Evolutionary conservation across 305 asterid genomes (phyloP), one percentile per base, ranked within the genome.

Genomic region (Andrographis paniculata): DNA sequence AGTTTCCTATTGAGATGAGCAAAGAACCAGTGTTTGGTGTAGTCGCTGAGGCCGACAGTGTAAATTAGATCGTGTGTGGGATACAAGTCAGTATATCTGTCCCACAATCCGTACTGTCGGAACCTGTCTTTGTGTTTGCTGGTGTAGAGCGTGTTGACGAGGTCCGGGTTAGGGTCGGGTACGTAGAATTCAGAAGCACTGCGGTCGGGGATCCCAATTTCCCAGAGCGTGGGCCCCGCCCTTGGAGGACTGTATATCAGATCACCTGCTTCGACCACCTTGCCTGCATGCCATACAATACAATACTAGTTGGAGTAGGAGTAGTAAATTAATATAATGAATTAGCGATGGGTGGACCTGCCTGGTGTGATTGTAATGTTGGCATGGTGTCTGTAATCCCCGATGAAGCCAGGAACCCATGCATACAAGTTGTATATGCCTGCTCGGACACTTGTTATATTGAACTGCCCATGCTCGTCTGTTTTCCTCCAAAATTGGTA

Each of bases 401-500:
- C 93, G 2, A 75, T 19, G 17, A 28, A 1, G 14, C 84, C 79
- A 1, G 79, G 70, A 1, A 73, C 80, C 68, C 68, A 75, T 38
- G 79, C 96, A 61, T 70, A 82, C 67, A 86, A 59, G 52, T 42
- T 65, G 37, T 86, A 82, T 4, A 17, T 61, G 17, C 93, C 82
- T 0, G 65, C 66, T 47, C 70, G 45, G 27, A 75, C 72, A 30
- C 65, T 55, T 20, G 64, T 45, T 4, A 86, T 82, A 9, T 6
- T 2, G 21, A 86, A 79, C 16, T 36, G 52, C 9, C 93, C 96
- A 0, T 48, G 36, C 0, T 2, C 0, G 1, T 79, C 75, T 0
- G 87, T 27, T 62, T 52, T 50, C 28, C 78, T 79, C 93, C 93
- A 82, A 56, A 82, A 86, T 55, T 86, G 96, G 24, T 82, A 82